Evolutionary conservation across 768 basidiomycete genomes (phyloP), one percentile per base, ranked within the genome.

Genomic region (Hygrocybe coccinea): DNA sequence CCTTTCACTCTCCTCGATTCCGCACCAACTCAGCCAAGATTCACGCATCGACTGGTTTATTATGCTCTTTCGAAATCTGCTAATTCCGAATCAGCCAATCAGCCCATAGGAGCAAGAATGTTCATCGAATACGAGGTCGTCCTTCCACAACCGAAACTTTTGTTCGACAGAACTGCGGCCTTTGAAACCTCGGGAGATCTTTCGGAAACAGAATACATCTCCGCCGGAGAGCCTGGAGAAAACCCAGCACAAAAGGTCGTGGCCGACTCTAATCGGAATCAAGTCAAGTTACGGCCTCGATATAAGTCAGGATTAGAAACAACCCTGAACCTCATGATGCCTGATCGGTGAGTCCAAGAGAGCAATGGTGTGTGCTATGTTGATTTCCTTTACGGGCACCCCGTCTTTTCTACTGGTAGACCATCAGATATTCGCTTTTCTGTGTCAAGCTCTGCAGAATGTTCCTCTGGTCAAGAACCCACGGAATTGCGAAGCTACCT

Each of bases 351-450:
- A 56, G 69, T 54, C 10, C 8, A 37, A n/a, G 37, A 5, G 34
- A 63, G 17, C n/a, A 43, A 51, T 56, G 37, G 9, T 38, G 4
- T 49, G 50, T 37, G 15, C 15, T 19, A 19, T 14, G 21, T 9
- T 56, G 50, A 41, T 52, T 14, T 12, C 24, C 36, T 19, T 38
- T 14, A n/a, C n/a, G n/a, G n/a, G n/a, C n/a, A n/a, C n/a, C n/a
- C n/a, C n/a, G 3, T 17, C 10, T 39, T 37, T 52, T 52, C 17
- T 15, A 8, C 22, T 33, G 34, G 51, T 56, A 85, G 84, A 21
- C 76, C 81, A 11, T 75, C 84, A 73, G 85, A 87, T 62, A 61
- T 85, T 34, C 81, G 76, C 29, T 70, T 87, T 52, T 70, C 75
- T 25, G 62, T 75, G 21, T 70, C 73, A 29, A 69, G 75, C 49